Evolutionary conservation across 371 early-diverging fungal genomes (phyloP), one percentile per base, ranked within the genome.

Genomic region (Lichtheimia hyalospora): DNA sequence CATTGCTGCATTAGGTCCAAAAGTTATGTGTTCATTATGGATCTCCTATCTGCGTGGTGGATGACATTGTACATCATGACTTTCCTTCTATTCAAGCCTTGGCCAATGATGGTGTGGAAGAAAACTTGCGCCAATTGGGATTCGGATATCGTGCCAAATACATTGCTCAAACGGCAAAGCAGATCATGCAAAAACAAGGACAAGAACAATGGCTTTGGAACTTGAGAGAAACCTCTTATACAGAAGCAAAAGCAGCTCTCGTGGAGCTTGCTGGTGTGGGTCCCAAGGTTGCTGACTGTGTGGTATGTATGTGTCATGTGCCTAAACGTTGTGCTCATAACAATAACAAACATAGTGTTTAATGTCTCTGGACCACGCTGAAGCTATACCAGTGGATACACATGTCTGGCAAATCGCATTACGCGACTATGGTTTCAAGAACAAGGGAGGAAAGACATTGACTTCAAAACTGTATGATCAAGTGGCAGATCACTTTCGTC

Each of bases 221-320:
- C 0, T 69, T 95, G 23, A 75, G 92, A 5, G 51, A 71, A 0
- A 34, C 63, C 8, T 49, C 79, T 0, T 89, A 92, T 59, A 67
- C 70, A 5, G 86, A 83, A 52, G 91, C 88, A 0, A 84, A 85
- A 43, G 57, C 44, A 8, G 86, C 84, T 15, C 70, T 96, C 27
- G 58, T 91, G 59, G 61, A 82, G 20, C 69, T 96, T 14, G 73
- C 86, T 43, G 95, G 94, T 0, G 91, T 93, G 2, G 88, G 89
- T 0, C 92, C 95, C 3, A 99, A 99, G 71, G 98, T 99, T 4
- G 98, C 98, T 2, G 99, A 99, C 72, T 99, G 99, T 67, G 88
- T 99, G 58, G 90, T 88, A 86, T 67, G 63, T 53, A 15, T 27
- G 10, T 8, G 34, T 34, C 34, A 34, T 34, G 34, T 34, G 34